phyloP scores from a whole-genome alignment of 2,329 filamentous ascomycete species.

The Diaporthe destruens region DNA sequence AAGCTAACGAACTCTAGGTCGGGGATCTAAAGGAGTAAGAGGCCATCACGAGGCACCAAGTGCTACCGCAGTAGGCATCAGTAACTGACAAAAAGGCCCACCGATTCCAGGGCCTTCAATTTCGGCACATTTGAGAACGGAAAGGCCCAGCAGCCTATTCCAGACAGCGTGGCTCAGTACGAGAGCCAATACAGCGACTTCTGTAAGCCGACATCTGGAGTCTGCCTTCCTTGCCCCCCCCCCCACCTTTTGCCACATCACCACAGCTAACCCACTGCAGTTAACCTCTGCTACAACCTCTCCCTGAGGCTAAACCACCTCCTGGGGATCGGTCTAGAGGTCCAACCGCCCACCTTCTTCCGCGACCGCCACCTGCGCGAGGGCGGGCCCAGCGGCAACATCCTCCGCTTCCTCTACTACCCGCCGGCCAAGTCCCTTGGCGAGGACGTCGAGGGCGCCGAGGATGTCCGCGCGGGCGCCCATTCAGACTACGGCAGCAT shows the following conservation, averaged over 20 bases:
- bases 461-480: constrained; percentile 87
- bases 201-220: constrained; percentile 73
- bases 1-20: constrained; percentile 59
- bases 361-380: constrained; percentile 61
- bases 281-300: constrained; percentile 41
- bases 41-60: background rate
- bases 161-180: constrained; percentile 70
- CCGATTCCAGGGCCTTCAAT: constrained; percentile 81
- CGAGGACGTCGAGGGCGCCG: constrained; percentile 53
- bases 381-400: constrained; percentile 65
- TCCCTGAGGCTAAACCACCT: constrained; percentile 70
- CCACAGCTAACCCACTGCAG: constrained; percentile 3
- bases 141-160: constrained; percentile 82
- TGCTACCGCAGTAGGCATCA: background rate
- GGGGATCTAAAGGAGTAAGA: constrained; percentile 90
- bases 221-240: background rate
- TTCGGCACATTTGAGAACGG: constrained; percentile 80
- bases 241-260: too few species aligned
- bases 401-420: constrained; percentile 80
- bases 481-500: constrained; percentile 88
- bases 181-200: constrained; percentile 76
- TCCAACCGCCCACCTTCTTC: constrained; percentile 67
- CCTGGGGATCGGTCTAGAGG: constrained; percentile 81
- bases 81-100: constrained; percentile 1
- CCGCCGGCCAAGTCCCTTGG: constrained; percentile 63